Base-by-base conservation (phyloP, 306 rosid genomes). In the Spatholobus suberectus region DNA sequence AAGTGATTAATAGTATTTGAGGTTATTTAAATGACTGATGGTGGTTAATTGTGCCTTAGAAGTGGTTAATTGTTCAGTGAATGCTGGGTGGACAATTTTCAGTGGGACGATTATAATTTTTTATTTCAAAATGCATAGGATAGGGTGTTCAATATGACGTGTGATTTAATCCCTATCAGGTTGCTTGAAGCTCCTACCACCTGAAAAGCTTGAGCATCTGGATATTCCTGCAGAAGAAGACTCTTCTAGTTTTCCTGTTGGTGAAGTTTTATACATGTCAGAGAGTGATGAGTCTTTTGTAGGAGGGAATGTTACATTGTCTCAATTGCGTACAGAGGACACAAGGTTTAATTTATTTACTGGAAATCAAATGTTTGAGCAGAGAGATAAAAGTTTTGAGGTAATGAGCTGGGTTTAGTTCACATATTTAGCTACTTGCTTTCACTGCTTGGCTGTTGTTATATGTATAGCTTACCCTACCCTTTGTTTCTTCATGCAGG, bases 121-220 rank as follows among this genome's bases (percentile, higher is more conserved):
- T 61, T n/a, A 29, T 27, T 61, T 29, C 21, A 61, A 13, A 40
- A 61, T 27, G 18, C 40, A 27, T 29, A 27, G 27, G 15, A 34
- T 66, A 2, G 26, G 26, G 47, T 66, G 26, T 35, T 57, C 34
- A 26, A 59, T 40, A 18, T 76, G 82, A 68, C 47, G n/a, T 17
- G 40, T 62, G 66, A 65, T 79, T 70, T 81, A 58, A 82, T 83
- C 73, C 70, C 32, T 84, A 14, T 46, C 79, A 96, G 99, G 95
- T 91, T 96, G 99, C 80, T 90, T 96, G 91, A 86, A 90, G 73
- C 88, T 96, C 57, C 87, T 94, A 49, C 90, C 97, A 44, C 93
- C 83, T 29, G 92, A 96, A 85, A 93, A 92, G 80, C 97, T 96
- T 67, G 97, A 92, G 91, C 91, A 87, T 70, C 70, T 94, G 77